phyloP scores from a whole-genome alignment of 2,329 filamentous ascomycete genomes.

The Cercospora sp. region DNA sequence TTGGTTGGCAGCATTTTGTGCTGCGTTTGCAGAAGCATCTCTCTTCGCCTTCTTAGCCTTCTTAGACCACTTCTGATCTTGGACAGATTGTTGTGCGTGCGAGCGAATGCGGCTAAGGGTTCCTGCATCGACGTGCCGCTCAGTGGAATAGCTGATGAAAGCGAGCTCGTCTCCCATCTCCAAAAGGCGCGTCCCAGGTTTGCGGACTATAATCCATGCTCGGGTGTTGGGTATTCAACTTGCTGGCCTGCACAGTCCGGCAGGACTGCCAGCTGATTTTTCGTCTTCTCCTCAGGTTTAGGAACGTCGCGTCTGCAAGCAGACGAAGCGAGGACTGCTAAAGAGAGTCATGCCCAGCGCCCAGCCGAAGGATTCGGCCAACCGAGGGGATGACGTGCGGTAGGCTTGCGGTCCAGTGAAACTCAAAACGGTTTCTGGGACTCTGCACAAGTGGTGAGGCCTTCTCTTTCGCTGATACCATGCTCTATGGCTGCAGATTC shows the following conservation, averaged over 20 bases:
- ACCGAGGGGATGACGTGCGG: conserved; percentile 6
- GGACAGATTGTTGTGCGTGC: conserved; percentile 26
- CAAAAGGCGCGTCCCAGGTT: not conserved
- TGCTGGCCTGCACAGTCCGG: not conserved
- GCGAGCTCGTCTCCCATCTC: conserved; percentile 27
- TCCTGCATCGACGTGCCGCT: conserved; percentile 20
- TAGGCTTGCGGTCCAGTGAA: not conserved
- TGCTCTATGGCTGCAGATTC: not conserved
- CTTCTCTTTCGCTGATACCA: not conserved
- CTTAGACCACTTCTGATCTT: conserved; percentile 22
- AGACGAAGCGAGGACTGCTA: not conserved
- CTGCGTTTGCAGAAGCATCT: not conserved
- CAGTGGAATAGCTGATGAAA: conserved; percentile 22
- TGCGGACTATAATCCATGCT: conserved; percentile 7
- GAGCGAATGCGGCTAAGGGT: conserved; percentile 25
- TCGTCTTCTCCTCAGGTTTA: not conserved
- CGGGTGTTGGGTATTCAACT: not conserved
- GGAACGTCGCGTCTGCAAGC: not conserved
- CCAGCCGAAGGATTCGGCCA: conserved; percentile 2
- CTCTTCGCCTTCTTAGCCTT: conserved; percentile 2
- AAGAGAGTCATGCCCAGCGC: conserved; percentile 2
- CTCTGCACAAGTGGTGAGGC: not conserved
- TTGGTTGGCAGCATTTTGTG: not conserved
- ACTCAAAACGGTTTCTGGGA: not conserved
- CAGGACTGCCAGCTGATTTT: not conserved